Conservation (phyloP, 192 early-diverging fungal genomes). For the Coemansia reversa region DNA sequence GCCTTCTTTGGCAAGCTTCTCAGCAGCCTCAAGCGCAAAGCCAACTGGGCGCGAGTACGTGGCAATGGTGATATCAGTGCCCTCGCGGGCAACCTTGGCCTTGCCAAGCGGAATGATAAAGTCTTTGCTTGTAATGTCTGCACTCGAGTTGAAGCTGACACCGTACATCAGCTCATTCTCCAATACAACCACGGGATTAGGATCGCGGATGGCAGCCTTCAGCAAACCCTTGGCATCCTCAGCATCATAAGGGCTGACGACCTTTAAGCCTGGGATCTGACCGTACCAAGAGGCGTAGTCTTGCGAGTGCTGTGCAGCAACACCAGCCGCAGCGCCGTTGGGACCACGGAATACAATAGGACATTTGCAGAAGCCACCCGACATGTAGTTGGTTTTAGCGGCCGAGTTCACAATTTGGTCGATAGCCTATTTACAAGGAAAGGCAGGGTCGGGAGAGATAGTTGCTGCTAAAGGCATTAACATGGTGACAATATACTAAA, state of each 20-base stretch:
- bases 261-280: conserved; percentile 94
- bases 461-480: too few species aligned
- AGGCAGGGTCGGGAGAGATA: too few species aligned
- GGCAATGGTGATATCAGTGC: conserved; percentile 89
- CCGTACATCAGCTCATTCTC: conserved; percentile 99
- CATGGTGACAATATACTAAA: too few species aligned
- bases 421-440: conserved; percentile 63
- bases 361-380: conserved; percentile 79
- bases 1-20: conserved; percentile 77
- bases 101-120: conserved; percentile 93
- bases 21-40: conserved; percentile 83
- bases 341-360: conserved; percentile 99
- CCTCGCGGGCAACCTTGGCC: conserved; percentile 86
- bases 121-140: conserved; percentile 73
- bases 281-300: conserved; percentile 99
- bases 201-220: conserved; percentile 98
- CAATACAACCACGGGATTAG: conserved; percentile 94
- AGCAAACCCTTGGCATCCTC: conserved; percentile 97
- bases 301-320: conserved; percentile 98
- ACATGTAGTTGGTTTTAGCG: conserved; percentile 98
- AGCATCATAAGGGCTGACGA: conserved; percentile 91
- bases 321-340: conserved; percentile 96
- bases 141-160: conserved; percentile 76
- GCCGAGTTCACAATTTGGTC: conserved; percentile 99
- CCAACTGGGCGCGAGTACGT: conserved; percentile 89